Evolutionary conservation across 2,329 filamentous ascomycete species (phyloP).

Genomic region (Fusarium sp.): DNA sequence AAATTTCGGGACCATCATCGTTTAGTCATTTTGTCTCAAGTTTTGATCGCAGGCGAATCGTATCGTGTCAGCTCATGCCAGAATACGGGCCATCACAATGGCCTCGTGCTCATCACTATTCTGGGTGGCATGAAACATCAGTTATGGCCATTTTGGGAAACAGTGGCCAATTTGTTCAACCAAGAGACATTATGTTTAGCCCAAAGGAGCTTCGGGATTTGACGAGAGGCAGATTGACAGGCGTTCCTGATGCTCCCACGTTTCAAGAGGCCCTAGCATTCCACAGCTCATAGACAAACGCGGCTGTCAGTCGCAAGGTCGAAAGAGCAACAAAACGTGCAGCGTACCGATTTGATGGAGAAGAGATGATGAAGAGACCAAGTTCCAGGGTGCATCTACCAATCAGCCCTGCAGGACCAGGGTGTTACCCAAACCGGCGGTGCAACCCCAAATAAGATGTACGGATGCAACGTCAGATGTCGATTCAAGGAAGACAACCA

Average conservation of each 20-base stretch:
- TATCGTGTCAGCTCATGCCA: conserved; percentile 33
- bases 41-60: conserved; percentile 28
- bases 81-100: conserved; percentile 29
- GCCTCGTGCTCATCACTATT: conserved; percentile 32
- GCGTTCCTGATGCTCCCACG: conserved; percentile 41
- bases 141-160: conserved; percentile 33
- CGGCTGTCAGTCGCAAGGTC: conserved; percentile 38
- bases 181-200: conserved; percentile 13
- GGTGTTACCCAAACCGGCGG: conserved; percentile 42
- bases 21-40: conserved; percentile 38
- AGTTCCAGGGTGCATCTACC: conserved; percentile 46
- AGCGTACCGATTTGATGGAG: conserved; percentile 47
- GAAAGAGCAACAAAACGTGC: conserved; percentile 45
- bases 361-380: conserved; percentile 45
- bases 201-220: conserved; percentile 31
- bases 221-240: conserved; percentile 28
- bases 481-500: conserved; percentile 31
- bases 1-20: conserved; percentile 19
- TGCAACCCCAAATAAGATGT: conserved; percentile 43
- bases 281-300: conserved; percentile 31
- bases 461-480: conserved; percentile 44
- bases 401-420: conserved; percentile 44
- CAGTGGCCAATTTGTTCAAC: conserved; percentile 19
- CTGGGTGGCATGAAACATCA: conserved; percentile 34
- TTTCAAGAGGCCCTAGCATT: conserved; percentile 42